Percentiles rank a stretch among this genome's conserved stretches.
Evolutionary conservation across 2,329 filamentous ascomycete genomes (phyloP).

Genomic region (Talaromyces sp.): DNA sequence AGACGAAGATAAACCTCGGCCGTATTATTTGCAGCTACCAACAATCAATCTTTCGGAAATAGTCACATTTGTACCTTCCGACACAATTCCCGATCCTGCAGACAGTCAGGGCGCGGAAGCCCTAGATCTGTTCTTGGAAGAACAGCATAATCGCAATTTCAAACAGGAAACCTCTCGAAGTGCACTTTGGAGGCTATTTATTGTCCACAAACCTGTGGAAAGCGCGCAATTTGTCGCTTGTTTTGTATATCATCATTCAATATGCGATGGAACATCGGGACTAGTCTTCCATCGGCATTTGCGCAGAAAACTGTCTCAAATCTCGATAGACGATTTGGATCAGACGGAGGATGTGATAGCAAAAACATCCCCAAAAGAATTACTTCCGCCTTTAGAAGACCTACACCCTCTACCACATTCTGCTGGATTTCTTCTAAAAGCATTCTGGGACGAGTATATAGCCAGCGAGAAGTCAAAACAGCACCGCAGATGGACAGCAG

Average conservation of each 20-base stretch:
- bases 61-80: not conserved
- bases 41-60: not conserved
- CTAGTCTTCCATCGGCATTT: not conserved
- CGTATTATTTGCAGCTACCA: not conserved
- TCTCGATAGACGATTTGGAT: not conserved
- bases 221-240: conserved; percentile 2
- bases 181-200: not conserved
- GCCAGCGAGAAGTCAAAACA: not conserved
- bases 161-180: not conserved
- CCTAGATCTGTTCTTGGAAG: not conserved
- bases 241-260: conserved; percentile 2
- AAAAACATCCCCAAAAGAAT: not conserved
- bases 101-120: not conserved
- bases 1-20: not conserved
- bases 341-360: not conserved
- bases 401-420: not conserved
- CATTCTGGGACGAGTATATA: not conserved
- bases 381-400: not conserved
- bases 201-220: not conserved
- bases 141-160: not conserved
- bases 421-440: not conserved
- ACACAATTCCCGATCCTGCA: not conserved
- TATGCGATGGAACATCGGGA: conserved; percentile 8
- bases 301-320: not conserved
- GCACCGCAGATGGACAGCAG: not conserved